These are phyloP conservation scores for Lunasporangiospora selenospora DNA, from an alignment of 192 early-diverging fungal species.

Conservation along the genomic window DNA sequence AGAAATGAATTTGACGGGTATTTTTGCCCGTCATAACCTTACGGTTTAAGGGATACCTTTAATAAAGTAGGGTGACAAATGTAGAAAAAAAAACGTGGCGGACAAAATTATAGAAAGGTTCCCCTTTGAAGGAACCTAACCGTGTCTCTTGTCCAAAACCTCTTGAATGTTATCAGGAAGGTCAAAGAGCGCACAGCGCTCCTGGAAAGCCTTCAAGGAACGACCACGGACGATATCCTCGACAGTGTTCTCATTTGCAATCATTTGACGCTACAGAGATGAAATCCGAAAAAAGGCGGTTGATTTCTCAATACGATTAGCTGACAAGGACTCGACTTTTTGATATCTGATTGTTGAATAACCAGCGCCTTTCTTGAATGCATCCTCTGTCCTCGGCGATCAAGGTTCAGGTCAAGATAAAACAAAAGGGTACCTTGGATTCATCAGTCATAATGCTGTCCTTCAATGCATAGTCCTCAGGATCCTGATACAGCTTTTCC, in stretches of 20 bases:
- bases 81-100: too few species aligned
- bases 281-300: too few species aligned
- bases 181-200: constrained; percentile 69
- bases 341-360: background rate
- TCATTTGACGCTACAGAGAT: constrained; percentile 65
- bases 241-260: constrained; percentile 69
- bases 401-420: background rate
- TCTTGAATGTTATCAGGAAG: constrained; percentile 57
- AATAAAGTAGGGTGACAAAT: too few species aligned
- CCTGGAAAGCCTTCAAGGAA: constrained; percentile 69
- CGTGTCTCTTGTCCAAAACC: constrained; percentile 51
- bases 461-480: constrained; percentile 60
- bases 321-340: too few species aligned
- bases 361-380: background rate
- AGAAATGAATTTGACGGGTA: too few species aligned
- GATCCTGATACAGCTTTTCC: constrained; percentile 60
- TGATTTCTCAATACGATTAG: too few species aligned
- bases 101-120: too few species aligned
- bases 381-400: background rate
- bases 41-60: too few species aligned
- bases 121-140: constrained; percentile 15
- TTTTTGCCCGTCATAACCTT: too few species aligned
- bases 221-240: constrained; percentile 77
- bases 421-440: constrained; percentile 54
- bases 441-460: constrained; percentile 60